Base-by-base conservation (phyloP, 1,139 yeast genomes). In the Geotrichum europaeum region DNA sequence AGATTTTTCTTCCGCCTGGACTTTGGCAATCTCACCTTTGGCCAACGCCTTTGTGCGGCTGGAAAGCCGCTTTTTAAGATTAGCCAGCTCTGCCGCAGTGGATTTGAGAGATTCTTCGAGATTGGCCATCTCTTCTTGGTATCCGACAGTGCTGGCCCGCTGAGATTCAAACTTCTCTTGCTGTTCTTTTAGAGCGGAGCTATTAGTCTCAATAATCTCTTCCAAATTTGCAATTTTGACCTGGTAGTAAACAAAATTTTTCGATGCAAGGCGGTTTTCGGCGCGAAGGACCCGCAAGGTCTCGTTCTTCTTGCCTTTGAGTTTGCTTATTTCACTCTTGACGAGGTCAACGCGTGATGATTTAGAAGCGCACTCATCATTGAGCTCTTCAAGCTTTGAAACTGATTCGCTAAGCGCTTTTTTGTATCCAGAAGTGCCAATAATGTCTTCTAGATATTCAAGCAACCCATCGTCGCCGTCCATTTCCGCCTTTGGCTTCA, bases 401-500 rank as follows among this genome's bases (percentile, higher is more conserved):
- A 82, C 76, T 34, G 85, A 80, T 36, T 83, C 83, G 69, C 89
- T 96, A 62, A 95, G 91, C 55, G 85, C 76, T 55, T 79, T 78
- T 71, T 94, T 92, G 71, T 92, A 95, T 59, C 82, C 81, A 0
- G 97, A 80, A 0, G 99, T 95, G 3, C 99, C 99, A 62, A 95
- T 94, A 59, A 95, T 94, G 76, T 95, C 99, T 71, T 95, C 99
- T 63, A 95, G 76, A 72, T 94, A 95, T 70, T 95, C 99, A 55
- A 95, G 75, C 45, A 95, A 77, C 0, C 99, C 99, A 71, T 94
- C 99, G 67, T 94, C 99, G 66, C 84, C 84, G 61, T 91, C 97
- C 58, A 81, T 83, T 69, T 94, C 98, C 0, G 97, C 98, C 70
- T 94, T 94, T 10, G 99, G 89, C 70, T 92, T 92, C 99, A 95